Base-by-base conservation (phyloP, 2,329 filamentous ascomycete genomes). In the Fusarium sp. region DNA sequence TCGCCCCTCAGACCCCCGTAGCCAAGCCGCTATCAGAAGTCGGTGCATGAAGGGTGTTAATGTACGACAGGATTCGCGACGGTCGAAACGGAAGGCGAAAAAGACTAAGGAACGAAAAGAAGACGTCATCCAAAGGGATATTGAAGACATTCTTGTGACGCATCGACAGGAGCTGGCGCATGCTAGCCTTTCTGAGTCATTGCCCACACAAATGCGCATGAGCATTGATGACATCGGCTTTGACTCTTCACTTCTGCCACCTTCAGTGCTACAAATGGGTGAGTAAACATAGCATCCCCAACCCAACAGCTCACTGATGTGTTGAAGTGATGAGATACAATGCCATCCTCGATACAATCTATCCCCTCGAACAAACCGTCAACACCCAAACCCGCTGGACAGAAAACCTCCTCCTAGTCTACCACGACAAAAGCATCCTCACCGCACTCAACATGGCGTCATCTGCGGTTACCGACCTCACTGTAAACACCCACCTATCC, bases 21-120 rank as follows among this genome's bases (percentile, higher is more conserved):
- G 59, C 7, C 59, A 59, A 11, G 34, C 34, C 7, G 30, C 59
- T 16, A 63, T 64, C 0, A 20, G 61, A 1, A 63, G 61, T 22
- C 49, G 44, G 6, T 64, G 61, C 9, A 64, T 64, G 61, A 47
- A 44, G 22, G 61, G 61, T 2, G 43, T 64, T 8, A 64, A 64
- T 14, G 34, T 57, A 7, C 61, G 61, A 6, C 29, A 38, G 4
- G 59, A 32, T 25, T 64, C 61, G 6, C 49, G 61, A 6, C 61
- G 61, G 5, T 64, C 61, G 3, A 52, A 6, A 6, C 38, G 34
- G 8, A 61, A 61, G 4, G 55, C 56, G 3, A 53, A 25, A 22
- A 43, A 14, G 9, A 20, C 10, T 0, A 38, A 40, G 2, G 45
- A 8, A 15, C 5, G 25, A 5, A 6, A 6, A 4, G 8, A 2